phyloP scores from a whole-genome alignment of 1,139 yeast species.

The Geotrichum histeridarum region DNA sequence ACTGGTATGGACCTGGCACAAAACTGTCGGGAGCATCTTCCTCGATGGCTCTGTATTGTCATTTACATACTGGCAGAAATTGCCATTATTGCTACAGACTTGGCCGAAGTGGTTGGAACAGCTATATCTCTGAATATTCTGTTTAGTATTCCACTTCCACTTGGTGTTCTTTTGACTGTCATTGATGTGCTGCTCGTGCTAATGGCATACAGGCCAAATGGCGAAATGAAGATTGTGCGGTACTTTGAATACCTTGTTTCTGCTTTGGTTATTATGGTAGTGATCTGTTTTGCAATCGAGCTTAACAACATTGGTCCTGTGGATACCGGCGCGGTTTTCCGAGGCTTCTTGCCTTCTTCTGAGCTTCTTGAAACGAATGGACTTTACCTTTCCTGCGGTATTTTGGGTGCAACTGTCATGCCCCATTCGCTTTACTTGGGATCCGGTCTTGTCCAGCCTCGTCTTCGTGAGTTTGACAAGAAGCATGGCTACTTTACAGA shows the following conservation, averaged over 20 bases:
- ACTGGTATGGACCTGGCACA: slow-evolving; percentile 75
- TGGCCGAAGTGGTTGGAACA: slow-evolving; percentile 85
- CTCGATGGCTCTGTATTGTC: slow-evolving; percentile 51
- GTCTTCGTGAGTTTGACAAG: slow-evolving; percentile 56
- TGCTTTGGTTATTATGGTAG: slow-evolving; percentile 59
- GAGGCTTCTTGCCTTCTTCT: slow-evolving; percentile 67
- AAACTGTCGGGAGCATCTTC: slow-evolving; percentile 59
- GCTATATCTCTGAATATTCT: slow-evolving; percentile 76
- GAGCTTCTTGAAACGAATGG: slow-evolving; percentile 61
- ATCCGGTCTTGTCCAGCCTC: slow-evolving; percentile 68
- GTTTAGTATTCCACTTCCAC: slow-evolving; percentile 63
- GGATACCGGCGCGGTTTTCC: slow-evolving; percentile 48
- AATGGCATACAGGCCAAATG: slow-evolving; percentile 69
- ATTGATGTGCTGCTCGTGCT: slow-evolving; percentile 68
- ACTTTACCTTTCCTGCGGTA: slow-evolving; percentile 67
- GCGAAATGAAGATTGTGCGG: slow-evolving; percentile 58
- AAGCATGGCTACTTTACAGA: slow-evolving; percentile 34
- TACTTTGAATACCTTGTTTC: slow-evolving; percentile 66
- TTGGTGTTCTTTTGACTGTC: slow-evolving; percentile 69
- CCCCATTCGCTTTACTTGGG: slow-evolving; percentile 74
- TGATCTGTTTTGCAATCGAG: slow-evolving; percentile 66
- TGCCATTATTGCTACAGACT: slow-evolving; percentile 79
- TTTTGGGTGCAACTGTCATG: slow-evolving; percentile 81
- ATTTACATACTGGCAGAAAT: slow-evolving; percentile 69
- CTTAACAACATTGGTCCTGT: slow-evolving; percentile 51